Base-by-base conservation (phyloP, 495 filamentous ascomycete genomes). In the Podospora pseudoanserina region DNA sequence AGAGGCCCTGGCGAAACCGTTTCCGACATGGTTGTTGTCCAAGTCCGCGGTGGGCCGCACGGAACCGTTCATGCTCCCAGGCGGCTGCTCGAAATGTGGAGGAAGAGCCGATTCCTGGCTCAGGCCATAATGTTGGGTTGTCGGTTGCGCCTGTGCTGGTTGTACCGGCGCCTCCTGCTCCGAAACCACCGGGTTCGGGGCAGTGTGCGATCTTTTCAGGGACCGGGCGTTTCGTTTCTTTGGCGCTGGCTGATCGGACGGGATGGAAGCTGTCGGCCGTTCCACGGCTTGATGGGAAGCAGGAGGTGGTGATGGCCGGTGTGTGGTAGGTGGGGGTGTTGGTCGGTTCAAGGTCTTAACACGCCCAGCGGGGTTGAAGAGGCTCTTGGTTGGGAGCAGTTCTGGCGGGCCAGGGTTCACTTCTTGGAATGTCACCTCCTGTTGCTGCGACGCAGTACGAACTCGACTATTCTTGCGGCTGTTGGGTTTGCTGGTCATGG, bases 321-420 rank as follows among this genome's bases (percentile, higher is more conserved):
- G 73, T 30, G 75, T 44, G 2, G 72, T 39, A 26, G 65, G 34
- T 4, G 67, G 60, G 27, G 65, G 44, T 19, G 67, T 59, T 1
- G 65, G 68, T 57, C 73, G 68, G 61, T 75, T 74, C 49, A 77
- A 34, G 2, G 72, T 44, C 65, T 73, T 76, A 9, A 65, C 65
- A 39, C 74, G 75, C 4, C 73, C 76, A 26, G 70, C 67, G 20
- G 75, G 80, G 26, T 82, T 82, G 70, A 80, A 82, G 19, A 82
- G 72, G 65, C 80, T 82, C 23, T 76, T 82, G n/a, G 76, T 77
- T 16, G 81, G 81, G 30, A 83, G 65, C 63, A 80, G 76, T 68
- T 75, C 84, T 64, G 74, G 82, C 67, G 78, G 81, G 65, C 74
- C 79, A 66, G 76, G 84, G 66, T 68, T 81, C 66, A 69, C 79